These are phyloP conservation scores for Claviceps maximensis DNA, from an alignment of 2,329 filamentous ascomycete species.

Conservation along the genomic window DNA sequence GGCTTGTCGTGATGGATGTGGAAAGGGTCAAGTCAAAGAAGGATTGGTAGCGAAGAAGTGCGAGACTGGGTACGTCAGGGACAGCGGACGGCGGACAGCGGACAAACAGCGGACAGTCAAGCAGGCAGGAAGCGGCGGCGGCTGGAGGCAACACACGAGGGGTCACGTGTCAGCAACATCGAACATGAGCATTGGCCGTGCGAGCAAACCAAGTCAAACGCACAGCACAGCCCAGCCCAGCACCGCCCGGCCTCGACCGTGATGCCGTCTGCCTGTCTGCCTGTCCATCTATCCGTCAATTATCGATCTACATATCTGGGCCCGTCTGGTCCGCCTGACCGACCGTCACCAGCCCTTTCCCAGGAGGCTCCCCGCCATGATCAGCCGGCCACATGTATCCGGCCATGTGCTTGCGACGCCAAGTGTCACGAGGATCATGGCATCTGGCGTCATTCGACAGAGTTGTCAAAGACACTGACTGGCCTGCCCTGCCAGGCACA, in stretches of 20 bases:
- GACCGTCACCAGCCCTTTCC: too few species aligned
- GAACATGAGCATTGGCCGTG: too few species aligned
- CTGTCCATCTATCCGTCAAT: too few species aligned
- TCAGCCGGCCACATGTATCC: too few species aligned
- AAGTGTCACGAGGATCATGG: too few species aligned
- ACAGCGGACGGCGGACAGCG: conserved; percentile 8
- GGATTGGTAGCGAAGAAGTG: conserved; percentile 8
- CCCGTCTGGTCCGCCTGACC: too few species aligned
- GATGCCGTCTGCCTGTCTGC: too few species aligned
- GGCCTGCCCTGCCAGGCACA: background rate
- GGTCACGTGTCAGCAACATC: conserved; percentile 15
- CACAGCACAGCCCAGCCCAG: background rate
- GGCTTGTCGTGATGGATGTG: conserved; percentile 14
- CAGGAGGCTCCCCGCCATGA: too few species aligned
- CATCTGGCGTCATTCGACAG: background rate
- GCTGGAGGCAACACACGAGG: conserved; percentile 11
- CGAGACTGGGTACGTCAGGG: conserved; percentile 22
- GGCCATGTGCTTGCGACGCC: too few species aligned
- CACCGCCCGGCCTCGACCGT: background rate
- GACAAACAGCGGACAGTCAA: background rate
- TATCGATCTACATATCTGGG: too few species aligned
- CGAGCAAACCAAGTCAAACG: background rate
- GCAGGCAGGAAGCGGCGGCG: conserved; percentile 7
- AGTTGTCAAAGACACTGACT: background rate
- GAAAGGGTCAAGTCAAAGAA: conserved; percentile 13